Evolutionary conservation across 768 basidiomycete species (phyloP).

Genomic region (Inosperma sp.): DNA sequence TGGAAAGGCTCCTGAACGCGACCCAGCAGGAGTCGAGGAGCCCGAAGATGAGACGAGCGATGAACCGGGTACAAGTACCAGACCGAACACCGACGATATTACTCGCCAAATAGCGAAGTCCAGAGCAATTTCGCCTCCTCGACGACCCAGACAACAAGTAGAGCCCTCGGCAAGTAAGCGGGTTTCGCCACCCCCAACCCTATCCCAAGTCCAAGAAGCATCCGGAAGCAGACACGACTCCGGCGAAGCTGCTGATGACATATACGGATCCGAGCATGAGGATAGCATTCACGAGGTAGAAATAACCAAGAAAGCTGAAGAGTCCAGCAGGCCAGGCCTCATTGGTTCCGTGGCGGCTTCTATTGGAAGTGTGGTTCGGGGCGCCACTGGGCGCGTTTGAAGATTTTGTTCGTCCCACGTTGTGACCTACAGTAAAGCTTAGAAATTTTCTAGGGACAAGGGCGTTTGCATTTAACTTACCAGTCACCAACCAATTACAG

Average conservation of each 20-base stretch:
- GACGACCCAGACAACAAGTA: too few relatives aligned
- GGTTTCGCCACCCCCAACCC: not conserved
- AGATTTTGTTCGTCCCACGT: too few relatives aligned
- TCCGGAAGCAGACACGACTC: not conserved
- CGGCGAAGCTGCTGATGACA: constrained; percentile 1
- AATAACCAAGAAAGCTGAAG: not conserved
- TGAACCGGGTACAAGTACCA: not conserved
- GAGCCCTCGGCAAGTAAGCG: too few relatives aligned
- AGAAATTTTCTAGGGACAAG: too few relatives aligned
- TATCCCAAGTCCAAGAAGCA: not conserved
- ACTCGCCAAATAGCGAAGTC: too few relatives aligned
- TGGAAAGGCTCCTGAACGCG: constrained; percentile 18
- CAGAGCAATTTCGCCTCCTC: too few relatives aligned
- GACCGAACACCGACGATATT: not conserved
- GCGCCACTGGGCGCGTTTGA: not conserved
- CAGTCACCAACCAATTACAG: too few relatives aligned
- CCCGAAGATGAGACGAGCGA: not conserved
- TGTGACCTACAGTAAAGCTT: too few relatives aligned
- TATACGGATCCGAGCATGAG: constrained; percentile 1
- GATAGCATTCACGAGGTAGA: not conserved
- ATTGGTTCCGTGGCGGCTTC: constrained; percentile 5
- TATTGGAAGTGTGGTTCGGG: not conserved
- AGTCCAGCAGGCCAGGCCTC: not conserved
- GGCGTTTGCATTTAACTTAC: too few relatives aligned
- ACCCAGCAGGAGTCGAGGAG: not conserved